Evolutionary conservation across 2,329 filamentous ascomycete genomes (phyloP).

Genomic region (Didymella exigua): DNA sequence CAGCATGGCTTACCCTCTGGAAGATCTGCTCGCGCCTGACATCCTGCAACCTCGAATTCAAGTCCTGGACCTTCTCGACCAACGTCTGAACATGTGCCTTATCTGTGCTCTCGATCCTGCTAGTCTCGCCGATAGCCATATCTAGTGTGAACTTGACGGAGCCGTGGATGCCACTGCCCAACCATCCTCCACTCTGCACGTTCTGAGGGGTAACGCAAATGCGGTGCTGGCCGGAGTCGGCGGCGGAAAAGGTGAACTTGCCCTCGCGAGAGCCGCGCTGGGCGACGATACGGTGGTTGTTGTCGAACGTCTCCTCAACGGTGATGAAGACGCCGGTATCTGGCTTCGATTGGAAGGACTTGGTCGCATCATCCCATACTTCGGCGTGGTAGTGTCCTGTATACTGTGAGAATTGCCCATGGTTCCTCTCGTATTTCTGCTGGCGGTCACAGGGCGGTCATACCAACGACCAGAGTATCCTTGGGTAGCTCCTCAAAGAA

Average conservation of each 20-base stretch:
- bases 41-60: slow-evolving; percentile 85
- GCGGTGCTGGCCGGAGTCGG: slow-evolving; percentile 92
- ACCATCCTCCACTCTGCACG: slow-evolving; percentile 73
- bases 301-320: slow-evolving; percentile 96
- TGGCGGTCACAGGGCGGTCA: slow-evolving; percentile 28
- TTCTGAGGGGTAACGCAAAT: slow-evolving; percentile 91
- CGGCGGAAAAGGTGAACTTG: slow-evolving; percentile 93
- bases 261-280: slow-evolving; percentile 77
- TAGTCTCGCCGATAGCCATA: slow-evolving; percentile 91
- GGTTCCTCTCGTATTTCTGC: background rate
- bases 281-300: slow-evolving; percentile 93
- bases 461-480: slow-evolving; percentile 92
- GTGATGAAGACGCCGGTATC: slow-evolving; percentile 86
- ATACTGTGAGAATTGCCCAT: slow-evolving; percentile 13
- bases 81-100: slow-evolving; percentile 93
- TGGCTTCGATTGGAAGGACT: slow-evolving; percentile 73
- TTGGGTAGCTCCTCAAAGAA: slow-evolving; percentile 99
- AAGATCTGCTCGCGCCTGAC: slow-evolving; percentile 95
- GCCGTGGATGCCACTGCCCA: slow-evolving; percentile 70
- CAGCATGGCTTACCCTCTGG: slow-evolving; percentile 69
- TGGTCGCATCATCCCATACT: slow-evolving; percentile 75
- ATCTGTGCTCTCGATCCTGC: slow-evolving; percentile 89
- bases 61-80: slow-evolving; percentile 82
- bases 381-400: slow-evolving; percentile 82
- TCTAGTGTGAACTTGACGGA: slow-evolving; percentile 86